Evolutionary conservation across 441 rosid species (phyloP).

Genomic region (Euphorbia celastroides): DNA sequence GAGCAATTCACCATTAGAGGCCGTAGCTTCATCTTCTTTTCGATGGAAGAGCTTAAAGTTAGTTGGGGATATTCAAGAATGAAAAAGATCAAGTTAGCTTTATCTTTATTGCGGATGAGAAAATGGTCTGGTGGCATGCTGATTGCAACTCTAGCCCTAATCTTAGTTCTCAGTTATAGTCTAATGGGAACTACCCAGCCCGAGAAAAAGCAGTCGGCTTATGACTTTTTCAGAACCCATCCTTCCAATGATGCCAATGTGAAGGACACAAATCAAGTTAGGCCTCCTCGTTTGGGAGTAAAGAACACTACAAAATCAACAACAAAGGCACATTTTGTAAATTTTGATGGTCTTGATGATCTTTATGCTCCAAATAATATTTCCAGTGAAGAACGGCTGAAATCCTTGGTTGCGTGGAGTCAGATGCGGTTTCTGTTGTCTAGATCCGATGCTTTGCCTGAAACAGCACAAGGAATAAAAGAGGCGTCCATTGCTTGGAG

Average conservation of each 20-base stretch:
- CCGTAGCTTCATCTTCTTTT: background rate
- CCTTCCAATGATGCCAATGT: constrained; percentile 25
- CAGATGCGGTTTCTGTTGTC: constrained; percentile 54
- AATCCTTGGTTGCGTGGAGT: constrained; percentile 53
- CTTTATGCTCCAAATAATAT: constrained; percentile 45
- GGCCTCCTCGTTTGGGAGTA: constrained; percentile 22
- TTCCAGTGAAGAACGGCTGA: constrained; percentile 33
- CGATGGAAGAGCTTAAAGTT: background rate
- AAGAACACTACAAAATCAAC: constrained; percentile 21
- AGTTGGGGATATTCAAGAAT: constrained; percentile 14
- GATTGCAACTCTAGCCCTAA: constrained; percentile 43
- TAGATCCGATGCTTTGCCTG: constrained; percentile 68
- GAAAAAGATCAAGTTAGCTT: constrained; percentile 25
- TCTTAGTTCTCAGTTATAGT: constrained; percentile 48
- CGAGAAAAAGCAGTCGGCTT: constrained; percentile 41
- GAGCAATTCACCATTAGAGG: no score
- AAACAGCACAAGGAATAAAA: constrained; percentile 66
- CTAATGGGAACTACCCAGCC: constrained; percentile 31
- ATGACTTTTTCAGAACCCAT: constrained; percentile 39
- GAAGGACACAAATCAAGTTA: constrained; percentile 14
- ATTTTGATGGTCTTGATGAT: constrained; percentile 48
- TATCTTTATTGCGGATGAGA: constrained; percentile 42
- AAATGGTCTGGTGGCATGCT: constrained; percentile 71
- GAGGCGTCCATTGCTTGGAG: constrained; percentile 71
- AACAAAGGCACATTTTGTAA: constrained; percentile 36